A percentile compares a stretch with the other conserved stretches of the same genome.
These are phyloP conservation scores for Liriodendron chinense DNA, from an alignment of 164 flowering plant species.

Conservation along the genomic window DNA sequence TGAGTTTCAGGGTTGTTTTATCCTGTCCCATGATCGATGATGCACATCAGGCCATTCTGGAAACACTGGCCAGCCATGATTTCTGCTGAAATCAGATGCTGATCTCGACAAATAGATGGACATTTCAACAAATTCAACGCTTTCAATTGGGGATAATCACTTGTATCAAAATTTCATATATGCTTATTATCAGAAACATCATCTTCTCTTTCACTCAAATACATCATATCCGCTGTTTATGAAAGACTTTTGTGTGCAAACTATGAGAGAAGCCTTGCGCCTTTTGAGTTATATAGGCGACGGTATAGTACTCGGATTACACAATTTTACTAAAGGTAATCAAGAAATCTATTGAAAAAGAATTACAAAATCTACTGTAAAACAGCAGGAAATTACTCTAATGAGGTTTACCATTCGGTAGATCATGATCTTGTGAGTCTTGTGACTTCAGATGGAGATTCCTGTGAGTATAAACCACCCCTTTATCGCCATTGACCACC, in stretches of 20 bases:
- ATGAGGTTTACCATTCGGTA: neutral
- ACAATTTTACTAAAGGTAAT: neutral
- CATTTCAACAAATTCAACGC: neutral
- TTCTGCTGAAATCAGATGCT: too few relatives aligned
- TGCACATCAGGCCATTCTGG: too few relatives aligned
- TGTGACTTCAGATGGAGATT: conserved; percentile 38
- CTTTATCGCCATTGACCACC: conserved; percentile 89
- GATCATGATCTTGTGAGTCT: neutral
- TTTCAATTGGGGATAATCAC: neutral
- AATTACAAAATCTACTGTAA: neutral
- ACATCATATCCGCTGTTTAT: too few relatives aligned
- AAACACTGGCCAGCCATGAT: too few relatives aligned
- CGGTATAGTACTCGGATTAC: neutral
- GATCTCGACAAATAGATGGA: too few relatives aligned
- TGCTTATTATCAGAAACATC: neutral
- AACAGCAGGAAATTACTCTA: neutral
- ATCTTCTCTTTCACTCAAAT: neutral
- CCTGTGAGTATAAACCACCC: conserved; percentile 72
- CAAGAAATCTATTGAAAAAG: neutral
- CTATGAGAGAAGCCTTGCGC: neutral
- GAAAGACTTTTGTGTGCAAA: neutral
- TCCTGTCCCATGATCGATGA: too few relatives aligned
- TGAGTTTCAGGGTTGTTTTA: too few relatives aligned
- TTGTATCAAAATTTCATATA: too few relatives aligned
- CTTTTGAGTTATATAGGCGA: neutral